Evolutionary conservation across 805 yeast genomes (phyloP), one percentile per base, ranked within the genome.

Genomic region (Nematodospora valgi): DNA sequence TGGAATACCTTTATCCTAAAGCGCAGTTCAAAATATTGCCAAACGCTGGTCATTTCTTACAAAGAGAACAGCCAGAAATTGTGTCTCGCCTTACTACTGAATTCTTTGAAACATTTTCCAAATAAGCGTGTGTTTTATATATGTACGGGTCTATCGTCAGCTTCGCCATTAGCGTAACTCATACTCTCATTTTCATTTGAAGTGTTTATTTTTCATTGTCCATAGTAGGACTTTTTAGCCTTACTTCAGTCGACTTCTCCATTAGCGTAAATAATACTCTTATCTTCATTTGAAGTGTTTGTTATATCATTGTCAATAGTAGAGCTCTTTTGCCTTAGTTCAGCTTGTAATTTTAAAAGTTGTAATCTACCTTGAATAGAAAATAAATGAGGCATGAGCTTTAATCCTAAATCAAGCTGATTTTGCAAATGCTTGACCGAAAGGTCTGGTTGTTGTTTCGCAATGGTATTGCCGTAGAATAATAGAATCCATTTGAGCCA

Each of bases 401-500:
- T 72, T 56, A 74, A 68, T 21, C 75, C 81, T 37, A 74, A 64
- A 13, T 68, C 60, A 19, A 89, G 62, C 0, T 82, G 69, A 3
- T 72, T 52, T 53, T 78, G 82, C 37, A 91, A 58, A 3, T 71
- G 60, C 28, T 77, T 77, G 34, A 83, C 62, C 15, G 78, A 65
- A 11, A 12, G 11, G 24, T 69, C 74, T 35, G 77, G 65, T 37
- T 80, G 68, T 24, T 75, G 65, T 22, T 71, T 65, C 10, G 75
- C 68, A 13, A 82, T 64, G 12, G 20, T 5, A 1, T 86, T 76
- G 17, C 89, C 86, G 50, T 82, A 84, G 10, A 74, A 60, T 18
- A 88, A 69, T 40, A 89, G 62, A 12, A 86, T 47, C 87, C 93
- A 86, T 56, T 85, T 84, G 34, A 89, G 66, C 96, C 97, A 91